Evolutionary conservation across 2,329 filamentous ascomycete species (phyloP).

Genomic region (Colletotrichum lupini): DNA sequence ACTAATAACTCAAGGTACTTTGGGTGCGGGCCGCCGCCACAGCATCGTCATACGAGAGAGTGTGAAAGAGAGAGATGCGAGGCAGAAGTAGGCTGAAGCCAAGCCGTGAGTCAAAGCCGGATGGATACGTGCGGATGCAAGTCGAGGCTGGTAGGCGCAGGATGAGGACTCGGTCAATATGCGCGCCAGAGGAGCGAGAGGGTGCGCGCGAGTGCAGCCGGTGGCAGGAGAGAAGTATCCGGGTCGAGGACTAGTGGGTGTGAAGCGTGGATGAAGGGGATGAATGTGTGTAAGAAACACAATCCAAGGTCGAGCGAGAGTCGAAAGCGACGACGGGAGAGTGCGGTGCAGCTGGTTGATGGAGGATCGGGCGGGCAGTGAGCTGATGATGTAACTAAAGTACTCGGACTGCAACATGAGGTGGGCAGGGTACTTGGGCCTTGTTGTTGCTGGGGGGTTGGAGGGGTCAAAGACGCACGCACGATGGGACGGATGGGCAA

Average conservation of each 20-base stretch:
- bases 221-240: slow-evolving; percentile 4
- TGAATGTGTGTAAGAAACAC: background rate
- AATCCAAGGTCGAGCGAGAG: background rate
- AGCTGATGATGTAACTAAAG: slow-evolving; percentile 34
- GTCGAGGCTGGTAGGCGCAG: slow-evolving; percentile 8
- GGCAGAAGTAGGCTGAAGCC: slow-evolving; percentile 32
- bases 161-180: slow-evolving; percentile 2
- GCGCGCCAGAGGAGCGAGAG: background rate
- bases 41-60: slow-evolving; percentile 26
- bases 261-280: slow-evolving; percentile 5
- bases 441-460: slow-evolving; percentile 22
- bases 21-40: slow-evolving; percentile 12
- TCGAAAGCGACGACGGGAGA: background rate
- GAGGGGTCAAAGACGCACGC: slow-evolving; percentile 14
- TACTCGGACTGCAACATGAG: slow-evolving; percentile 28
- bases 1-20: slow-evolving; percentile 20
- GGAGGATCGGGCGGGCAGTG: background rate
- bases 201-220: background rate
- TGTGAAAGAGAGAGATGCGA: slow-evolving; percentile 2
- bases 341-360: slow-evolving; percentile 1
- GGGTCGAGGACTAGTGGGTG: slow-evolving; percentile 6
- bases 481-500: background rate
- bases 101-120: slow-evolving; percentile 28
- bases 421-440: slow-evolving; percentile 27
- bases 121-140: background rate